Evolutionary conservation across 768 basidiomycete species (phyloP), one percentile per base, ranked within the genome.

Genomic region (Dictyophora rubrovolvata): DNA sequence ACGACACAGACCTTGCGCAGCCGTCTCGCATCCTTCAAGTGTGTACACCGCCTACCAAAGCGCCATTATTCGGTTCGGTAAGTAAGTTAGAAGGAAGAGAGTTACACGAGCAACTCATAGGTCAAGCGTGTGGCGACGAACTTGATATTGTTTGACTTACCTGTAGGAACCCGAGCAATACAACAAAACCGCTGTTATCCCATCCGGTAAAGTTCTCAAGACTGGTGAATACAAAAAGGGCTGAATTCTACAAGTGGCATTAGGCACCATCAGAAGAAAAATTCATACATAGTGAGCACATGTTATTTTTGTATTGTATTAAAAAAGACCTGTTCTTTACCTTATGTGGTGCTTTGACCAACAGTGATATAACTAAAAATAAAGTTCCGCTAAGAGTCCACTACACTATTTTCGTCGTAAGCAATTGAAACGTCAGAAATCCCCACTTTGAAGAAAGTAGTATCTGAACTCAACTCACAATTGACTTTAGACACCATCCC

Each of bases 331-430:
- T 33, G 12, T 28, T 9, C 48, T 64, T 53, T 54, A 79, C 81
- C 73, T 78, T 80, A 23, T 70, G 69, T 5, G 80, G 80, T 10
- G 82, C 76, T 65, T 80, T 81, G 11, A 79, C 79, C 5, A 82
- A 71, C n/a, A 82, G 68, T 1, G 80, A 75, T 54, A 81, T 75
- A 9, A 80, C 78, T n/a, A 83, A 72, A 33, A 81, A 77, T 18
- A 82, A 67, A 0, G 81, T 83, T 14, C 80, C 81, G 23, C 79
- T 79, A 1, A 83, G 69, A 12, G 80, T 83, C 81, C 80, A 82
- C 80, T 80, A 83, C 23, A 83, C 70, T 61, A 52, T 22, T 23
- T 51, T 12, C 14, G 28, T 20, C 20, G 7, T 28, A 28, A 2
- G 7, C 28, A 28, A 28, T 28, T 28, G 7, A 28, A 28, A 28